Base-by-base conservation (phyloP, 176 grass and related monocot genomes). In the Carex parvula region DNA sequence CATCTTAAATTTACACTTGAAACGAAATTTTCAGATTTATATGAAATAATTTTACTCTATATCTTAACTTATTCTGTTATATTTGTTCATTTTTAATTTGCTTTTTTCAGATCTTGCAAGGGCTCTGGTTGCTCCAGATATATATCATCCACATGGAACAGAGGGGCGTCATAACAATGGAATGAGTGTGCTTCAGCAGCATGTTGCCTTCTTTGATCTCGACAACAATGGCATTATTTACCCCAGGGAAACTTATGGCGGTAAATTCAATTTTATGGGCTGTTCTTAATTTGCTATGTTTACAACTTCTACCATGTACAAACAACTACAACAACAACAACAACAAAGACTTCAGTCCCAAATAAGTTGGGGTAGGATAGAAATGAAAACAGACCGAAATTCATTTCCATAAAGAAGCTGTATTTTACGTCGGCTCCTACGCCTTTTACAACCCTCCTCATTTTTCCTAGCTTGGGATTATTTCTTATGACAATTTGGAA, bases 181-280 rank as follows among this genome's bases (percentile, higher is more conserved):
- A 22, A 81, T 93, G 84, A 98, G 92, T 67, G 92, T 94, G 33
- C 54, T 98, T 72, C 95, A 98, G 90, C 95, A 93, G 81, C 95
- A 98, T 70, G 95, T 93, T 52, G 82, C 92, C 60, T 94, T 98
- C 89, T 94, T 98, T 64, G 95, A 98, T 86, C 87, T 85, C 32
- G 84, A 98, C 79, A 84, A 84, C 72, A 70, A 98, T 75, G 91
- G 95, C 57, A 89, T 94, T 74, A 92, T 98, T 64, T 94, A 98
- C 55, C 95, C 95, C 0, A 88, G 92, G 95, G 95, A 98, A 59
- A 98, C 95, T 6, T 94, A 92, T 74, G 48, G 58, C 33, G 94
- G 94, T 89, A 64, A 22, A 8, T 73, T 60, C 18, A 20, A 41
- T 73, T 37, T 7, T 29, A 30, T 14, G 12, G 60, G 11, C 35